Conservation (phyloP, 2,329 filamentous ascomycete genomes). For the Juglanconis sp. region DNA sequence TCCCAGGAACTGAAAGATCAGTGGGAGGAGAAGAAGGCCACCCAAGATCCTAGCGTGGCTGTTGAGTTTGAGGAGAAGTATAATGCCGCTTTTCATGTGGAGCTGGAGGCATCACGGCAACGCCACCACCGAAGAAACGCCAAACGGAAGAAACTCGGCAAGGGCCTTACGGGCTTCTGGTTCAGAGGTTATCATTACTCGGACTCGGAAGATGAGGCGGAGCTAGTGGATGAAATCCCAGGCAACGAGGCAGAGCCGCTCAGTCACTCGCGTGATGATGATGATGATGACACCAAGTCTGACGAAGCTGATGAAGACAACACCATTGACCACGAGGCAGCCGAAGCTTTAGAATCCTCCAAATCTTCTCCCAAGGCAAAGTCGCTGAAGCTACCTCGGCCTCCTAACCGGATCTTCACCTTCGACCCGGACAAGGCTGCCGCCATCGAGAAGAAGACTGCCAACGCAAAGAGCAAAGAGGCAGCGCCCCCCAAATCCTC, state of each 20-base stretch:
- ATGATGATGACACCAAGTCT: neutral
- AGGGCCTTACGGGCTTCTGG: constrained; percentile 33
- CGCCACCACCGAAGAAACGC: constrained; percentile 43
- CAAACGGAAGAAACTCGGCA: constrained; percentile 38
- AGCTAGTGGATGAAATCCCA: neutral
- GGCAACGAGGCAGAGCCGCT: neutral
- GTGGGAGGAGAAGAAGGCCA: constrained; percentile 43
- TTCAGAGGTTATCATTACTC: constrained; percentile 3
- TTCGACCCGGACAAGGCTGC: constrained; percentile 44
- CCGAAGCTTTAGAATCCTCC: neutral
- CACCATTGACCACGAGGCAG: constrained; percentile 4
- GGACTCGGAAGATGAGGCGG: constrained; percentile 11
- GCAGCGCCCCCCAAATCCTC: neutral
- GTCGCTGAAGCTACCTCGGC: neutral
- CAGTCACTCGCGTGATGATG: neutral
- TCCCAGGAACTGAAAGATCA: constrained; percentile 33
- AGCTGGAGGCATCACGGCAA: constrained; percentile 27
- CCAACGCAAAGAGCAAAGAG: constrained; percentile 7
- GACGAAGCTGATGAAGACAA: constrained; percentile 14
- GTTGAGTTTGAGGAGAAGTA: constrained; percentile 36
- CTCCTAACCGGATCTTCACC: constrained; percentile 3
- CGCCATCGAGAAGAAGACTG: neutral
- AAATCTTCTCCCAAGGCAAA: constrained; percentile 1
- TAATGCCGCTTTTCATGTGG: constrained; percentile 29
- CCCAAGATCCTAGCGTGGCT: constrained; percentile 30